These are phyloP conservation scores for Penicillium atrosanguineum DNA, from an alignment of 495 filamentous ascomycete genomes.

Conservation along the genomic window DNA sequence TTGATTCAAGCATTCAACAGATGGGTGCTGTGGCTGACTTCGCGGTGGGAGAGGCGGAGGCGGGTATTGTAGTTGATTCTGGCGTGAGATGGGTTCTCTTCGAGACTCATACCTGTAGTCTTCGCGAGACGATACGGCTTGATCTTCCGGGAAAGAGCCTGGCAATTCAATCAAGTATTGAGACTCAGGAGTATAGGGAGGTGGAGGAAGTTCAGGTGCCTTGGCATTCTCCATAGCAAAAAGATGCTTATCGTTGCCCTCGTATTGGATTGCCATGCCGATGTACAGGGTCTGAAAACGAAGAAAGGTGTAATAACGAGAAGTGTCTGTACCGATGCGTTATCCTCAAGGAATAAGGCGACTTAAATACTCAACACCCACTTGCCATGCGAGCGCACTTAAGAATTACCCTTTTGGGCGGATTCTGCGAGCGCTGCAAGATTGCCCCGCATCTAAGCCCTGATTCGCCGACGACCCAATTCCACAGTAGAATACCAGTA, in stretches of 20 bases:
- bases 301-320: neutral
- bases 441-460: too few species aligned
- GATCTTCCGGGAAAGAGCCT: too few species aligned
- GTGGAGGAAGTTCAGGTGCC: neutral
- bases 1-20: too few species aligned
- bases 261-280: neutral
- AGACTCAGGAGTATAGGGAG: too few species aligned
- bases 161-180: too few species aligned
- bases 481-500: neutral
- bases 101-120: too few species aligned
- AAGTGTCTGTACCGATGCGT: neutral
- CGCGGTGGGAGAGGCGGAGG: too few species aligned
- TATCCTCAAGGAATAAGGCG: neutral
- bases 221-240: neutral
- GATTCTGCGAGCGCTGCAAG: neutral
- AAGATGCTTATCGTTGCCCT: neutral
- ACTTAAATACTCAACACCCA: neutral
- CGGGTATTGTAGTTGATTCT: too few species aligned
- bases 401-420: neutral
- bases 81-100: too few species aligned
- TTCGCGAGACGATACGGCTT: too few species aligned
- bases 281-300: neutral
- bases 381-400: neutral
- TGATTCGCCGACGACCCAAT: too few species aligned
- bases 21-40: too few species aligned